A percentile compares a stretch with the other conserved stretches of the same genome.
Evolutionary conservation across 73 alveolate genomes (phyloP).

Genomic region (Tetrahymena thermophila): DNA sequence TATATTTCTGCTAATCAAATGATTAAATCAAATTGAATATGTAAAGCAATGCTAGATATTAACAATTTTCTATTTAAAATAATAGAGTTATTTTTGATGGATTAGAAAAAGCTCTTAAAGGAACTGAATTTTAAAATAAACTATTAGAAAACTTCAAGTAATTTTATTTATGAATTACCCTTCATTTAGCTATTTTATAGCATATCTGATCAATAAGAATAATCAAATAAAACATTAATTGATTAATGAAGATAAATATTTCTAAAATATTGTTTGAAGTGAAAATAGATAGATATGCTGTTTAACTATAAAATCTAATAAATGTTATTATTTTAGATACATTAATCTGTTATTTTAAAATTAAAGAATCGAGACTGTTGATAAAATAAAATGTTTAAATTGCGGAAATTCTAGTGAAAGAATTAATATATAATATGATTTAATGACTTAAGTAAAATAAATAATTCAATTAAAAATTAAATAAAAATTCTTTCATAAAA

Average conservation of each 20-base stretch:
- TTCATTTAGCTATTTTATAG: not conserved
- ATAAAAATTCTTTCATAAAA: conserved; percentile 63
- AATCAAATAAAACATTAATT: not conserved
- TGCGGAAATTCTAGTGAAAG: not conserved
- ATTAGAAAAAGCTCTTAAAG: not conserved
- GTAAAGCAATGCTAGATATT: not conserved
- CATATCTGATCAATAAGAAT: not conserved
- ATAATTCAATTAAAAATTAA: conserved; percentile 5
- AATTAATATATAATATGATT: conserved; percentile 38
- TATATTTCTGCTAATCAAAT: not conserved
- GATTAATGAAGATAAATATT: not conserved
- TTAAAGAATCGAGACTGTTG: not conserved
- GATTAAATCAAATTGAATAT: not conserved
- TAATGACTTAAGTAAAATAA: conserved; percentile 50
- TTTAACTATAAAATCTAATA: too few relatives aligned
- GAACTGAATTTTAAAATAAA: not conserved
- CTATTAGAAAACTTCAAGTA: not conserved
- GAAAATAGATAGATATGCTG: not conserved
- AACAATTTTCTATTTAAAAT: not conserved
- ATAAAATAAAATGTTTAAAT: not conserved
- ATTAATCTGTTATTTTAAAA: not conserved
- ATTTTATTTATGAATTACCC: not conserved
- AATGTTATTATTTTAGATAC: too few relatives aligned
- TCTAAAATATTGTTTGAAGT: not conserved
- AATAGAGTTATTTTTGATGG: not conserved